Conservation (phyloP, 495 filamentous ascomycete species). For the Lineolata rhizophorae region DNA sequence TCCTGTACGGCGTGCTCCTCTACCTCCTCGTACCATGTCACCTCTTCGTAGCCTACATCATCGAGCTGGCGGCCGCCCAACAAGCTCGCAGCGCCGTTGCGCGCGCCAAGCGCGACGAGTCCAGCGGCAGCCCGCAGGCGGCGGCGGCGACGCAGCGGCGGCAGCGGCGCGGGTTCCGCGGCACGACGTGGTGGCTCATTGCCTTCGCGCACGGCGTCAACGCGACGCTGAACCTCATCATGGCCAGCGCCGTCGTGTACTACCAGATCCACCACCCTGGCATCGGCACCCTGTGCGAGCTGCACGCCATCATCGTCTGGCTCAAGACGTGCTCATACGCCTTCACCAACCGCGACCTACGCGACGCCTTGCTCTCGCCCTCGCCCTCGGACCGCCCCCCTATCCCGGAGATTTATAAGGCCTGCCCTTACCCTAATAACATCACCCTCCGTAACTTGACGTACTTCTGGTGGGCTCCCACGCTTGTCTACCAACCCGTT, state of each 20-base stretch:
- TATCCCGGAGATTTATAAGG: constrained; percentile 58
- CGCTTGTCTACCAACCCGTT: constrained; percentile 87
- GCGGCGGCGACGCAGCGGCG: constrained; percentile 15
- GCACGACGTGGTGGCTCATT: constrained; percentile 57
- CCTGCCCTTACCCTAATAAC: constrained; percentile 78
- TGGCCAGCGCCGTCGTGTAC: constrained; percentile 75
- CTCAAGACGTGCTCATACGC: constrained; percentile 91
- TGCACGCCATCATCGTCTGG: constrained; percentile 90
- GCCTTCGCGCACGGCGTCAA: constrained; percentile 64
- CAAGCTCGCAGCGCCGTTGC: constrained; percentile 47
- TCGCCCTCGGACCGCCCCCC: constrained; percentile 25
- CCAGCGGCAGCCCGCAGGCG: constrained; percentile 23
- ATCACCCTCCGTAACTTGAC: constrained; percentile 65
- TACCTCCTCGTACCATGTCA: constrained; percentile 77
- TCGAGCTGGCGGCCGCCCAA: constrained; percentile 59
- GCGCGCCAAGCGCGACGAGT: constrained; percentile 30
- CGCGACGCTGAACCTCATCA: constrained; percentile 51
- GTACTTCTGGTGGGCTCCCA: constrained; percentile 97
- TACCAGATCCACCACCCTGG: constrained; percentile 76
- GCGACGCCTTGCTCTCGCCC: constrained; percentile 63
- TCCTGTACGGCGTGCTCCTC: constrained; percentile 49
- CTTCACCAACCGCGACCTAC: constrained; percentile 86
- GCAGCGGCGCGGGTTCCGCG: constrained; percentile 24
- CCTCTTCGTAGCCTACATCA: constrained; percentile 67
- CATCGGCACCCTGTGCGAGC: constrained; percentile 73